Evolutionary conservation across 2,329 filamentous ascomycete species (phyloP).

Genomic region (Chalaropsis ovoidea): DNA sequence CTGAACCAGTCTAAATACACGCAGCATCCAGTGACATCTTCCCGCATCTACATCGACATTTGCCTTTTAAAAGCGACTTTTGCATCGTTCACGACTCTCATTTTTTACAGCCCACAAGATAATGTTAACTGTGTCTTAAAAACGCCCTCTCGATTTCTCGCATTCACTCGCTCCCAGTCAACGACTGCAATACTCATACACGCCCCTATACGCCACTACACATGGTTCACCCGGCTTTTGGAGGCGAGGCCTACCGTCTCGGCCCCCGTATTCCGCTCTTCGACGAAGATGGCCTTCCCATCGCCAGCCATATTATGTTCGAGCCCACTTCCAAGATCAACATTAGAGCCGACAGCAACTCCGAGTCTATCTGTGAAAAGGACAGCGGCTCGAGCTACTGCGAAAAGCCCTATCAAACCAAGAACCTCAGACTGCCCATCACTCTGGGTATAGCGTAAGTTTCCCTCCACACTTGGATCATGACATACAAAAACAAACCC

Average conservation of each 20-base stretch:
- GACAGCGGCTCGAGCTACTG: slow-evolving; percentile 34
- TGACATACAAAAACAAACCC: not conserved
- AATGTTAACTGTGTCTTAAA: slow-evolving; percentile 8
- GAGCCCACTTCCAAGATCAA: slow-evolving; percentile 14
- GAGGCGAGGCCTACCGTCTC: slow-evolving; percentile 17
- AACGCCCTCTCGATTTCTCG: too few species aligned
- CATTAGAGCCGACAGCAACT: not conserved
- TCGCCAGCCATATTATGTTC: slow-evolving; percentile 17
- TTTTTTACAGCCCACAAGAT: not conserved
- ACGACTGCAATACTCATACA: not conserved
- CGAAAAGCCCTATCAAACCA: slow-evolving; percentile 48
- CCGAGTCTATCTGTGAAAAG: slow-evolving; percentile 19
- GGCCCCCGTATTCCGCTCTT: slow-evolving; percentile 18
- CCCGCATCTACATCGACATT: not conserved
- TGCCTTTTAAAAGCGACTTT: not conserved
- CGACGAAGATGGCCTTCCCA: not conserved
- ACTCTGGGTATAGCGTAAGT: slow-evolving; percentile 61
- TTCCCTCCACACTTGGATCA: not conserved
- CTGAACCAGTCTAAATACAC: not conserved
- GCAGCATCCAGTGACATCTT: not conserved
- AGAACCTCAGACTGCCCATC: slow-evolving; percentile 54
- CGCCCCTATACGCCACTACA: not conserved
- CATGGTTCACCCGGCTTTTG: slow-evolving; percentile 17
- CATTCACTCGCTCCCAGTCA: not conserved
- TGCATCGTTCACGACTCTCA: slow-evolving; percentile 2